Percentiles rank a stretch among this genome's conserved stretches.
phyloP scores from a whole-genome alignment of 2,329 filamentous ascomycete genomes.

The Fusarium mundagurra region DNA sequence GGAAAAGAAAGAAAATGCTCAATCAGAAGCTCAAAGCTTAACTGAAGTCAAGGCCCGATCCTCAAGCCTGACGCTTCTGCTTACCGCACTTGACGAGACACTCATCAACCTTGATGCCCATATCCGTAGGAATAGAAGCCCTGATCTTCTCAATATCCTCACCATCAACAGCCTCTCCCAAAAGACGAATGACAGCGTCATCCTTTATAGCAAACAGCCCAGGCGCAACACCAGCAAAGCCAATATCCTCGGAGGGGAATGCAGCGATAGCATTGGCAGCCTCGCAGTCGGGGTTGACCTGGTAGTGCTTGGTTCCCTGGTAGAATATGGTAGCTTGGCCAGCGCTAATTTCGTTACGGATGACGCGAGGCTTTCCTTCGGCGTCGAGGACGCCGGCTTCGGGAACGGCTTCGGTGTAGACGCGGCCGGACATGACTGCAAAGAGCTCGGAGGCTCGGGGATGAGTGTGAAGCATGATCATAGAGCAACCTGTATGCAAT shows the following conservation, averaged over 20 bases:
- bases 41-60: neutral
- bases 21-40: neutral
- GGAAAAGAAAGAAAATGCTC: neutral
- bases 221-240: constrained; percentile 58
- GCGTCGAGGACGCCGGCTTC: constrained; percentile 57
- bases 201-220: constrained; percentile 57
- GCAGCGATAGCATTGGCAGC: constrained; percentile 59
- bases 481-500: constrained; percentile 55
- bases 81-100: constrained; percentile 54
- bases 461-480: constrained; percentile 66
- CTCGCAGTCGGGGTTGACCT: constrained; percentile 65
- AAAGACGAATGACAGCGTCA: constrained; percentile 56
- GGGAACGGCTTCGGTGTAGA: constrained; percentile 61
- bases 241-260: constrained; percentile 62
- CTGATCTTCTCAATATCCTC: constrained; percentile 57
- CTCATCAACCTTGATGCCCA: constrained; percentile 61
- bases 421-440: constrained; percentile 58
- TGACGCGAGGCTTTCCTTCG: constrained; percentile 52
- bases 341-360: constrained; percentile 51
- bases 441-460: constrained; percentile 63
- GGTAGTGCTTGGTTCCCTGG: constrained; percentile 63
- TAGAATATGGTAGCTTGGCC: constrained; percentile 64
- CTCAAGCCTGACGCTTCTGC: constrained; percentile 51
- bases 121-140: constrained; percentile 52
- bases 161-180: constrained; percentile 57